Evolutionary conservation across 768 basidiomycete genomes (phyloP).

Genomic region (Xerocomellus chrysenteron): DNA sequence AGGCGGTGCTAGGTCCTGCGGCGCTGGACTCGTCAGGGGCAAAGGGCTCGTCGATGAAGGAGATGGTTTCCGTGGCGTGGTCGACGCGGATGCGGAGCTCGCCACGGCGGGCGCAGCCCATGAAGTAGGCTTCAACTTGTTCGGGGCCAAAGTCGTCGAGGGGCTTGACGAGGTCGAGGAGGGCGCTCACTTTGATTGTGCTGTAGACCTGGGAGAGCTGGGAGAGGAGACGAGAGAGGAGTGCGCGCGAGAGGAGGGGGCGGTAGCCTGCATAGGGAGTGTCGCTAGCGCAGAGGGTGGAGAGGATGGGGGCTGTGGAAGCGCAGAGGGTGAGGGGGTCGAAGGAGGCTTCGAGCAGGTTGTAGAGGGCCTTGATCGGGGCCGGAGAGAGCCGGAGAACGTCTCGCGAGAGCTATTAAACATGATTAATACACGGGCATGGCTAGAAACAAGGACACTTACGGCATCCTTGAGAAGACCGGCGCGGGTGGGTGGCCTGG

Average conservation of each 20-base stretch:
- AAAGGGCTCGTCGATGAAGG: constrained; percentile 81
- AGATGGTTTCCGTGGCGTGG: constrained; percentile 81
- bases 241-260: constrained; percentile 85
- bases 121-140: constrained; percentile 86
- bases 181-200: constrained; percentile 73
- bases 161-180: constrained; percentile 78
- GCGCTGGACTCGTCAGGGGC: constrained; percentile 37
- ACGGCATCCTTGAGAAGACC: constrained; percentile 87
- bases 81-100: constrained; percentile 87
- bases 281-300: constrained; percentile 44
- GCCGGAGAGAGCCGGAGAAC: constrained; percentile 77
- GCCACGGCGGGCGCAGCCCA: constrained; percentile 85
- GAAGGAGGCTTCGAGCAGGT: constrained; percentile 88
- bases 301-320: constrained; percentile 75
- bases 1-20: constrained; percentile 15
- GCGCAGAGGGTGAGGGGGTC: constrained; percentile 86
- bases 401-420: constrained; percentile 68
- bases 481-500: constrained; percentile 82
- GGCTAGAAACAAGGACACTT: constrained; percentile 30
- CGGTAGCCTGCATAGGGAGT: constrained; percentile 76
- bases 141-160: constrained; percentile 61
- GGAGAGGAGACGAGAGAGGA: constrained; percentile 86
- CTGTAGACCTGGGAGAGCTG: constrained; percentile 94
- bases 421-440: background rate
- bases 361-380: constrained; percentile 75